These are phyloP conservation scores for Cystobasidium slooffiae DNA, from an alignment of 1,284 basidiomycete species.

Conservation along the genomic window DNA sequence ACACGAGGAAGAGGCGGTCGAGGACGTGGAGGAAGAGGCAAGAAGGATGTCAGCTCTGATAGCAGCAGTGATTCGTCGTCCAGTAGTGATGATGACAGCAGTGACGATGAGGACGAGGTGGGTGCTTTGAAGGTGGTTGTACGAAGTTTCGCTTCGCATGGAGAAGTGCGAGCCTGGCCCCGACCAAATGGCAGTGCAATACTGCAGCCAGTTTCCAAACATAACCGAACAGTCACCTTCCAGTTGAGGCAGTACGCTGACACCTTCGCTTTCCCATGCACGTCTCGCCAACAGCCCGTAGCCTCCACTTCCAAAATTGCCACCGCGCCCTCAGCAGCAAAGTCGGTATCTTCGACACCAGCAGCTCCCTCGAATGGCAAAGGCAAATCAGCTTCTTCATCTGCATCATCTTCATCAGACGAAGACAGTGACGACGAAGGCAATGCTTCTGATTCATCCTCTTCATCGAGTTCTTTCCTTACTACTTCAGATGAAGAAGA, in stretches of 20 bases:
- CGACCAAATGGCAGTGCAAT: too few relatives aligned
- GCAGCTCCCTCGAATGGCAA: background rate
- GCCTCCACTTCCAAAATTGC: conserved; percentile 24
- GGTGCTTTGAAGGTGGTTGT: background rate
- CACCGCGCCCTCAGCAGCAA: background rate
- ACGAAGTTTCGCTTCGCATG: background rate
- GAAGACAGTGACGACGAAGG: conserved; percentile 27
- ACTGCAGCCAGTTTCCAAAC: too few relatives aligned
- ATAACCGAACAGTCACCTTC: background rate
- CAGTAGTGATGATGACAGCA: background rate
- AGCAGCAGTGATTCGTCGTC: conserved; percentile 1
- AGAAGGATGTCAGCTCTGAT: background rate
- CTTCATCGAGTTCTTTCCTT: conserved; percentile 30
- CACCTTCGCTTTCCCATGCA: background rate
- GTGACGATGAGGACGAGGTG: conserved; percentile 12
- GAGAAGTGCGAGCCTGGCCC: background rate
- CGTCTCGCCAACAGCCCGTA: conserved; percentile 2
- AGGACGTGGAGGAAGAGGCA: conserved; percentile 25
- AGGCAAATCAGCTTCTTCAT: conserved; percentile 19
- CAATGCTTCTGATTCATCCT: conserved; percentile 16
- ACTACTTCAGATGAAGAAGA: conserved; percentile 41
- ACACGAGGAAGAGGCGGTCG: conserved; percentile 24
- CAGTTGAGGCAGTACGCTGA: background rate
- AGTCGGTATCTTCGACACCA: background rate
- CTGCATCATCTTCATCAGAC: background rate